Evolutionary conservation across 2,329 filamentous ascomycete genomes (phyloP).

Genomic region (Endothia cerciana): DNA sequence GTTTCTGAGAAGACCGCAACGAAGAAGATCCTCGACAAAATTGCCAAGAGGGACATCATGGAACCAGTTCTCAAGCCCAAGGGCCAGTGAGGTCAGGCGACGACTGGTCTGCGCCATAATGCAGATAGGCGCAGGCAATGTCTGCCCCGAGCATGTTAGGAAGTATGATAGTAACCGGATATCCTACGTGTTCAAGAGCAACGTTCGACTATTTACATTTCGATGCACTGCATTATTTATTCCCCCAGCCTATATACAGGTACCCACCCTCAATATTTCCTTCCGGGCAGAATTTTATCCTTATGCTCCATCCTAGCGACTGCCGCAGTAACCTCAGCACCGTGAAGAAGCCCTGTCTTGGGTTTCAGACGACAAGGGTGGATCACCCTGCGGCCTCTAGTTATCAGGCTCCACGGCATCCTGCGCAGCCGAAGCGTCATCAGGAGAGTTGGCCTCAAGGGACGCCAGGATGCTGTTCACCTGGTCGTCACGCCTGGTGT

Average conservation of each 20-base stretch:
- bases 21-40: background rate
- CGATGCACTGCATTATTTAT: background rate
- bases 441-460: conserved; percentile 13
- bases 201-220: background rate
- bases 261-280: background rate
- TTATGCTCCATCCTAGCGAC: background rate
- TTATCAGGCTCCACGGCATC: conserved; percentile 19
- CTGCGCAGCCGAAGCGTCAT: conserved; percentile 16
- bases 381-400: background rate
- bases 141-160: too few relatives aligned
- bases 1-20: conserved; percentile 23
- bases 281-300: background rate
- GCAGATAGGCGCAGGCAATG: too few relatives aligned
- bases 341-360: background rate
- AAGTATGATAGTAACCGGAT: too few relatives aligned
- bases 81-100: too few relatives aligned
- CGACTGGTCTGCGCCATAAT: too few relatives aligned
- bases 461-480: conserved; percentile 8
- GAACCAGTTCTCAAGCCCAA: background rate
- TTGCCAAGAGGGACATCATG: background rate
- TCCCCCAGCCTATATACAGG: background rate
- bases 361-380: background rate
- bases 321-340: background rate
- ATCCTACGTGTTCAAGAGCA: too few relatives aligned
- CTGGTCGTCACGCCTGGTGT: conserved; percentile 11